Evolutionary conservation across 176 grass and related monocot species (phyloP).

Genomic region (Carex parvula): DNA sequence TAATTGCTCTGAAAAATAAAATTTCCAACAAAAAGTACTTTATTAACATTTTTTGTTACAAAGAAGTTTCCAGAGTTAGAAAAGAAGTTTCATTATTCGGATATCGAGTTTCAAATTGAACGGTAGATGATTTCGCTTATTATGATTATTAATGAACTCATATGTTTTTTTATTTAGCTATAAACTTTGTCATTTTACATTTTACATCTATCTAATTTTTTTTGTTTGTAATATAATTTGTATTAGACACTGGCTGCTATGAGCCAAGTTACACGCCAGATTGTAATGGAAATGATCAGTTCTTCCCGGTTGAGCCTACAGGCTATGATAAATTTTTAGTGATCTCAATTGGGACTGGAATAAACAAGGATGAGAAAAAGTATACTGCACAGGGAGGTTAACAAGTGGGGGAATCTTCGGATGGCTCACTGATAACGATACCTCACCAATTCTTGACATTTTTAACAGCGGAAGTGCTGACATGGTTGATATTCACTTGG

Average conservation of each 20-base stretch:
- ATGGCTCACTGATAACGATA: slow-evolving; percentile 44
- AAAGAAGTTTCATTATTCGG: no score
- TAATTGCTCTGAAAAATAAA: no score
- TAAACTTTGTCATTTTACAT: neutral
- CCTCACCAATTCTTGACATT: slow-evolving; percentile 53
- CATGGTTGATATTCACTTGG: slow-evolving; percentile 64
- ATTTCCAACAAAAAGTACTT: no score
- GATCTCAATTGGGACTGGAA: slow-evolving; percentile 54
- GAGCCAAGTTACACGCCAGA: slow-evolving; percentile 45
- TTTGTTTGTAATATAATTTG: no score
- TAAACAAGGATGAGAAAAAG: slow-evolving; percentile 22
- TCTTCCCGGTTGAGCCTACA: slow-evolving; percentile 29
- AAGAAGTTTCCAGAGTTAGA: no score
- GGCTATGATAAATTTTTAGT: slow-evolving; percentile 53
- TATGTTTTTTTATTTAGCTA: neutral
- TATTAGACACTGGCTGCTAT: slow-evolving; percentile 55
- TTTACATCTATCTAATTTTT: no score
- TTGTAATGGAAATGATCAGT: slow-evolving; percentile 33
- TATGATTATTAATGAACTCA: no score
- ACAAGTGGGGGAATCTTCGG: slow-evolving; percentile 49
- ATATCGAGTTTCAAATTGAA: no score
- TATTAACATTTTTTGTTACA: no score
- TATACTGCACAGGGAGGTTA: slow-evolving; percentile 33
- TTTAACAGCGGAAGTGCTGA: slow-evolving; percentile 50
- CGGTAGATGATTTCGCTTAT: no score